phyloP scores from a whole-genome alignment of 2,329 filamentous ascomycete genomes.

The Neopestalotiopsis sp. region DNA sequence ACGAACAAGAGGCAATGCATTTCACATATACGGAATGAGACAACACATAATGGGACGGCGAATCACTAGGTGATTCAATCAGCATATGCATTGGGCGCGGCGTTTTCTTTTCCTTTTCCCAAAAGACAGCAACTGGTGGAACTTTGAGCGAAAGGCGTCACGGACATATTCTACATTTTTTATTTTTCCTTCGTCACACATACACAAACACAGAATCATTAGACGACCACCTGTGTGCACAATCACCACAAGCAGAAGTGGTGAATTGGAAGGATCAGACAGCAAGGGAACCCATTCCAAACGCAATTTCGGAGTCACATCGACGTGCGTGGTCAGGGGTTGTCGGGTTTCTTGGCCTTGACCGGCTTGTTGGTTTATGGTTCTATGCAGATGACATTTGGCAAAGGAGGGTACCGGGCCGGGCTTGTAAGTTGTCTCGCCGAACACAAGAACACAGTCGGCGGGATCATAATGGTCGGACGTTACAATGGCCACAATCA shows the following conservation, averaged over 20 bases:
- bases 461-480: not conserved
- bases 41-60: not conserved
- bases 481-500: not conserved
- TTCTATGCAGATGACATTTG: not conserved
- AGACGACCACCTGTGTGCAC: not conserved
- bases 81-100: conserved; percentile 17
- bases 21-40: not conserved
- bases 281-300: not conserved
- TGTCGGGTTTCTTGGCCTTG: not conserved
- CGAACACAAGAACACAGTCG: not conserved
- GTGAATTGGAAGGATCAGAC: not conserved
- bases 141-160: not conserved
- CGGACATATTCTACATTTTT: not conserved
- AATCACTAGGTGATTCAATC: not conserved
- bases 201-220: not conserved
- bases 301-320: not conserved
- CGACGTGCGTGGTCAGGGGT: not conserved
- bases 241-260: not conserved
- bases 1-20: not conserved
- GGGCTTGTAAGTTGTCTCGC: not conserved
- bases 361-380: not conserved
- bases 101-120: not conserved
- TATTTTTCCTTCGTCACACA: not conserved
- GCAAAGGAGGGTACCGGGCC: not conserved
- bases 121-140: not conserved